Evolutionary conservation across 2,329 filamentous ascomycete species (phyloP).

Genomic region (Diaporthe caulivora): DNA sequence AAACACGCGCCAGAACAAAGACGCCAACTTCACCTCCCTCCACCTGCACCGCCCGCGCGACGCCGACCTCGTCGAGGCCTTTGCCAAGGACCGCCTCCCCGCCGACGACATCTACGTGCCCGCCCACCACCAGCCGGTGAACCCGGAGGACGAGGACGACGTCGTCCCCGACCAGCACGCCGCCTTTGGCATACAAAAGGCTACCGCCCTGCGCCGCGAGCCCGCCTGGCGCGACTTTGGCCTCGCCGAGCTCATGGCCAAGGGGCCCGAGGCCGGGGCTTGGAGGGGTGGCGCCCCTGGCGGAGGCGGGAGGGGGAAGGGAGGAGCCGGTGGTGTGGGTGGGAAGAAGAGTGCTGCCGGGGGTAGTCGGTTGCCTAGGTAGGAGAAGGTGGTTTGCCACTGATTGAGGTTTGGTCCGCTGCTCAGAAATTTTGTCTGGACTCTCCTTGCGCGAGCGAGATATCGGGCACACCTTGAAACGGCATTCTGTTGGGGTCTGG

Average conservation of each 20-base stretch:
- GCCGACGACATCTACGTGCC: conserved; percentile 87
- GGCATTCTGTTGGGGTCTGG: neutral
- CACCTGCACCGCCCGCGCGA: conserved; percentile 80
- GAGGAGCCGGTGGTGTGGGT: conserved; percentile 23
- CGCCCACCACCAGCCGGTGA: conserved; percentile 82
- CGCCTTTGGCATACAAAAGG: conserved; percentile 86
- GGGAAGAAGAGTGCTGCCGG: conserved; percentile 15
- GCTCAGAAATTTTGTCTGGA: neutral
- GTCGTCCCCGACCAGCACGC: conserved; percentile 90
- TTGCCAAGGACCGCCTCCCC: conserved; percentile 78
- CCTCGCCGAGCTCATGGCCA: conserved; percentile 76
- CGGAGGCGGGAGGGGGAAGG: conserved; percentile 24
- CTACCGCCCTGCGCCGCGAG: conserved; percentile 78
- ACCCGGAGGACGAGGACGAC: conserved; percentile 90
- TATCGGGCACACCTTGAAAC: neutral
- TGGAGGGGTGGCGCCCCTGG: conserved; percentile 41
- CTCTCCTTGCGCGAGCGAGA: neutral
- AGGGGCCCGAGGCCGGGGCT: conserved; percentile 60
- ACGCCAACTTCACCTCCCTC: conserved; percentile 80
- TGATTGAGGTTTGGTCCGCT: neutral
- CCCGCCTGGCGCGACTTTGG: conserved; percentile 85
- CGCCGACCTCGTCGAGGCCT: conserved; percentile 84
- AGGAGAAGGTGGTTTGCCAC: neutral
- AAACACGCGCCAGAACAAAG: conserved; percentile 66
- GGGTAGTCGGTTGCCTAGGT: conserved; percentile 17